Evolutionary conservation across 2,329 filamentous ascomycete genomes (phyloP).

Genomic region (Amesomyces nigricolor): DNA sequence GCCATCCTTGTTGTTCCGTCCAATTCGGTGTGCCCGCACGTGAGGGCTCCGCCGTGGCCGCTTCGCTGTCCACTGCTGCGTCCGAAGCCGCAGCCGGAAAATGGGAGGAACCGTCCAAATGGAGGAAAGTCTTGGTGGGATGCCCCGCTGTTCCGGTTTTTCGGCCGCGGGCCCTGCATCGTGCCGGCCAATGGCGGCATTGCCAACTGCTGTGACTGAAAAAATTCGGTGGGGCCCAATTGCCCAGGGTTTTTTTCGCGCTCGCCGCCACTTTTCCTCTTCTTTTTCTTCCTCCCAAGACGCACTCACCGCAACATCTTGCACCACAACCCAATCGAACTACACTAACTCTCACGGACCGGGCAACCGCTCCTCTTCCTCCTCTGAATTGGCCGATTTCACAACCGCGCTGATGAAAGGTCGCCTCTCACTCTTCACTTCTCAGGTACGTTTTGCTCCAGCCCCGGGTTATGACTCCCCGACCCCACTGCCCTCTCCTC

Average conservation of each 20-base stretch:
- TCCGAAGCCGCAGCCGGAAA: constrained; percentile 19
- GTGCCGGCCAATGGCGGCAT: constrained; percentile 16
- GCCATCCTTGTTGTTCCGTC: background rate
- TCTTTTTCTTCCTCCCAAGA: constrained; percentile 15
- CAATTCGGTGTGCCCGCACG: background rate
- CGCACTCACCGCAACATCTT: constrained; percentile 6
- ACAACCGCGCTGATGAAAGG: constrained; percentile 76
- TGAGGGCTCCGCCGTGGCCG: background rate
- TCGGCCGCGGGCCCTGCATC: constrained; percentile 7
- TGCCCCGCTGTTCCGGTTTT: constrained; percentile 11
- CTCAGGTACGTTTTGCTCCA: constrained; percentile 57
- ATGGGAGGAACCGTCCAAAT: background rate
- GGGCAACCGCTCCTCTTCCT: constrained; percentile 22
- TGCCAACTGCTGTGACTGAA: constrained; percentile 14
- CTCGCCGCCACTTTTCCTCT: constrained; percentile 13
- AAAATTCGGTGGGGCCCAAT: constrained; percentile 21
- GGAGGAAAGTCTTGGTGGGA: background rate
- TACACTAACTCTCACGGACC: constrained; percentile 18
- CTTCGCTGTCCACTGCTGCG: background rate
- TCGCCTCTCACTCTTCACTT: constrained; percentile 78
- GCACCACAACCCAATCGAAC: constrained; percentile 16
- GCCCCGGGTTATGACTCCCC: constrained; percentile 2
- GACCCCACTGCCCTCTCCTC: constrained; percentile 15
- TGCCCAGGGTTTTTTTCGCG: constrained; percentile 20
- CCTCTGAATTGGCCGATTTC: constrained; percentile 32